Base-by-base conservation (phyloP, 2,329 filamentous ascomycete species). In the Aureobasidium lini region DNA sequence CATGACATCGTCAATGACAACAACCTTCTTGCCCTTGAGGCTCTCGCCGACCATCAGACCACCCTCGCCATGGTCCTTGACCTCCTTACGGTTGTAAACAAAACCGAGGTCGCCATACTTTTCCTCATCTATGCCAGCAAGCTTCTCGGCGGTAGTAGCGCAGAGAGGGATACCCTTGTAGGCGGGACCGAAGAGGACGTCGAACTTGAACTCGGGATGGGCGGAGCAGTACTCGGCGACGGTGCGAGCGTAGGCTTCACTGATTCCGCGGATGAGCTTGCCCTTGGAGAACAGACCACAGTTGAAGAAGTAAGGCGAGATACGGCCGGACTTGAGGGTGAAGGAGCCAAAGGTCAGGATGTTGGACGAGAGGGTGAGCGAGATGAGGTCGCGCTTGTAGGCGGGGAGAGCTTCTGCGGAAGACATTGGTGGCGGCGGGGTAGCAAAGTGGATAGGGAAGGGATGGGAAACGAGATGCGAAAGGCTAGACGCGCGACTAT, bases 131-230 rank as follows among this genome's bases (percentile, higher is more conserved):
- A 91, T 76, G 68, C 86, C 82, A 57, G 84, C 84, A 11, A 97
- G 83, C 72, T 91, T 88, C 70, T 89, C 83, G 39, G 87, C 81
- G 15, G 90, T 87, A 2, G 89, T 82, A 15, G 88, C 86, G 46
- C 89, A 88, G n/a, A 97, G 83, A 1, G 92, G 90, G 64, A 97
- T 96, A 46, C 94, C 94, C 78, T 97, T 99, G 81, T 97, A 99
- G 9, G 94, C 93, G 2, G 94, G 93, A 15, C 84, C 92, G 74
- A 97, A 97, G 69, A 97, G 80, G 67, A 97, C 82, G 72, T 97
- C 93, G 73, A 95, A 84, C 64, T 78, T 75, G 64, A 82, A 81
- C n/a, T 74, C 70, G 50, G 63, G 73, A 18, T 78, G 76, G 50
- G 80, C 73, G 64, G 79, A 75, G 67, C 87, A 84, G 60, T 84